Evolutionary conservation across 495 filamentous ascomycete species (phyloP), one percentile per base, ranked within the genome.

Genomic region (Penicillium coffeae): DNA sequence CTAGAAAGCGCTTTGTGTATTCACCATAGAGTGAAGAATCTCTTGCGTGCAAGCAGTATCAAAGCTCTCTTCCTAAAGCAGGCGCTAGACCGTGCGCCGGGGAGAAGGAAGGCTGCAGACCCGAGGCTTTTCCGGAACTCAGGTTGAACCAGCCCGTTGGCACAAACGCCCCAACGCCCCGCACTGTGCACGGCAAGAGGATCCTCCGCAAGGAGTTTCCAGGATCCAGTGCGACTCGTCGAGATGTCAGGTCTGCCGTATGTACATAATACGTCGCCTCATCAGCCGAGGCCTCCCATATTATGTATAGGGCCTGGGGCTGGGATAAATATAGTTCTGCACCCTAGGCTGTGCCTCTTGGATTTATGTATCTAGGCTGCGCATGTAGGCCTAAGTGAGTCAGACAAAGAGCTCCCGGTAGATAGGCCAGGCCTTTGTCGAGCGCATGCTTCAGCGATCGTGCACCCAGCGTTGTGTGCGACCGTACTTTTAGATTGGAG

Each of bases 61-160:
- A 30, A 5, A 30, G 25, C 25, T 30, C 10, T 30, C 35, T 37
- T 4, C 13, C n/a, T n/a, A n/a, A n/a, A n/a, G n/a, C n/a, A n/a
- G n/a, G n/a, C n/a, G n/a, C n/a, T n/a, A 30, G 25, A 10, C 25
- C 25, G 25, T 30, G 25, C 25, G 25, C 25, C 10, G 25, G 10
- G 25, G 25, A 30, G 25, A 30, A 30, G 25, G 25, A 30, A 30
- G 25, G 25, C 25, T 30, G 25, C 25, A 30, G 25, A 30, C n/a
- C n/a, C n/a, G n/a, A n/a, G n/a, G n/a, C n/a, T n/a, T n/a, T n/a
- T n/a, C n/a, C n/a, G n/a, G 25, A 10, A 30, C 25, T 30, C 25
- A 10, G 4, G 5, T 4, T 47, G 25, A 43, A 16, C 45, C 45
- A 45, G 25, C 47, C 46, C 46, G 51, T 53, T 53, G 50, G 38